A percentile compares a stretch with the other conserved stretches of the same genome.
phyloP scores from a whole-genome alignment of 176 grass and related monocot genomes.

The Zoysia pacifica region DNA sequence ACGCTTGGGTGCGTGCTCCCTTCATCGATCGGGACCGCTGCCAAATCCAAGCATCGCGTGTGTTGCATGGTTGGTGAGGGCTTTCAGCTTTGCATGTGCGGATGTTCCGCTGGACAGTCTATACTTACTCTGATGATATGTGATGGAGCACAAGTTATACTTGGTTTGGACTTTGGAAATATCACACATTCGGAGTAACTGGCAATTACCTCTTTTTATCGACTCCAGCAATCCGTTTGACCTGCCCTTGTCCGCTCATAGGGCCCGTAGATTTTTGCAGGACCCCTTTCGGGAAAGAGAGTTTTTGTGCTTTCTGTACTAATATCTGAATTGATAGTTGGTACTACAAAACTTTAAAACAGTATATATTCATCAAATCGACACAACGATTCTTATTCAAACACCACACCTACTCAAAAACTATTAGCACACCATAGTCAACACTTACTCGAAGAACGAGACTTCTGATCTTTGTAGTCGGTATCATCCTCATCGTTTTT shows the following conservation, averaged over 20 bases:
- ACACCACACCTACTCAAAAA: too few relatives aligned
- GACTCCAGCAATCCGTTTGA: background rate
- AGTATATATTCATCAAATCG: too few relatives aligned
- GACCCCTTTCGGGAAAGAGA: too few relatives aligned
- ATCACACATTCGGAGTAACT: background rate
- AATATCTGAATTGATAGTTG: too few relatives aligned
- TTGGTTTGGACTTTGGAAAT: background rate
- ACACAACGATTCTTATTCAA: too few relatives aligned
- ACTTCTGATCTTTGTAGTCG: too few relatives aligned
- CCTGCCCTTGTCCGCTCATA: constrained; percentile 3
- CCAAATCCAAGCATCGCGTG: background rate
- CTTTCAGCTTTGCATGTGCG: background rate
- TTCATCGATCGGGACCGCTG: background rate
- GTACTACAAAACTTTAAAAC: too few relatives aligned
- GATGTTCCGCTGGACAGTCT: background rate
- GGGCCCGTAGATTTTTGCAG: background rate
- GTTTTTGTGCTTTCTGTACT: too few relatives aligned
- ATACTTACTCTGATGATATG: background rate
- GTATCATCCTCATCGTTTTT: too few relatives aligned
- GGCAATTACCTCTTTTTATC: background rate
- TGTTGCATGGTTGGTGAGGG: constrained; percentile 7
- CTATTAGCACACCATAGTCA: too few relatives aligned
- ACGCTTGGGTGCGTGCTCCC: background rate
- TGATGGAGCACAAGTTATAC: background rate
- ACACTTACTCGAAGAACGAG: too few relatives aligned